Evolutionary conservation across 2,329 filamentous ascomycete species (phyloP), one percentile per base, ranked within the genome.

Genomic region (Chrysoporthe deuterocubensis): DNA sequence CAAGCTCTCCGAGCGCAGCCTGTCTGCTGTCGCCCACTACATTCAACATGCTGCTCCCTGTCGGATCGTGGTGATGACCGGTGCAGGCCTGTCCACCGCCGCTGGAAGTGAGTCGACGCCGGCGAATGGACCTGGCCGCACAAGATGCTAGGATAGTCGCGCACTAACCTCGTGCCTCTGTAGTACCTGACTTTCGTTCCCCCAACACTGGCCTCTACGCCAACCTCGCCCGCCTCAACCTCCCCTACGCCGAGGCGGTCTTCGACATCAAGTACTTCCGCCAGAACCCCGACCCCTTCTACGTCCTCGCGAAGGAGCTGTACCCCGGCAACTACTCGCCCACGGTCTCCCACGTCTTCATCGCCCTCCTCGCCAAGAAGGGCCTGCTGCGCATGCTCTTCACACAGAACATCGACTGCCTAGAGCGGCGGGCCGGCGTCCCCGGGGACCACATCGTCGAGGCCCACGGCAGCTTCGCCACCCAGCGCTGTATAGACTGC

Each of bases 351-450:
- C 96, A 99, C 80, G 90, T 88, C 46, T 99, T 99, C 79, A 90
- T 99, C 74, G 85, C 89, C 16, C 83, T 99, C 34, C 88, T 98
- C 18, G 87, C 94, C 67, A 83, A 89, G 69, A 97, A 96, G 80
- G 89, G 88, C 4, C 82, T 95, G 52, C 82, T 99, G 34, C 82
- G 91, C 72, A 96, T 94, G 83, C 87, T 96, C 64, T 99, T 98
- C 78, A 97, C 96, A 0, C 96, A 99, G 76, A 99, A 99, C 76
- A 98, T 99, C 72, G 96, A 99, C 81, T 97, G 94, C 74, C 85
- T 99, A 14, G 96, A 99, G 80, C 88, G 94, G 32, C 85, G 88
- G 72, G 96, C 95, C 14, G 96, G 96, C 37, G 89, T 99, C 0
- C 92, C 94, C 0, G 85, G 82, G 0, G 89, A 95, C 2, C 89